Evolutionary conservation across 2,329 filamentous ascomycete species (phyloP).

Genomic region (Ascochyta viciae-villosae): DNA sequence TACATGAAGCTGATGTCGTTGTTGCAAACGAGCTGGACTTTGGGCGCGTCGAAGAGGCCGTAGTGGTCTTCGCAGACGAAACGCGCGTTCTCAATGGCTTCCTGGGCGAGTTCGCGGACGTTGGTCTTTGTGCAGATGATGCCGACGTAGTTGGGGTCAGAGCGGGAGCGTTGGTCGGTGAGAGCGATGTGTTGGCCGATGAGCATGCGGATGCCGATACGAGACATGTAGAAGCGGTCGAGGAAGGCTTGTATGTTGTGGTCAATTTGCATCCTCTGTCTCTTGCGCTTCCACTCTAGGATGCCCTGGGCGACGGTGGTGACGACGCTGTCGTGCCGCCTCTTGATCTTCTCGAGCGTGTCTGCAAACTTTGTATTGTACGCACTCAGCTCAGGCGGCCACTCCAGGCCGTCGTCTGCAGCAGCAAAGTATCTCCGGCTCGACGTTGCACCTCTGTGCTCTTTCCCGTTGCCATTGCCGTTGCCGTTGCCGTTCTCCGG

Average conservation of each 20-base stretch:
- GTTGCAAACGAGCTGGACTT: conserved; percentile 95
- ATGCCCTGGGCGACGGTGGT: conserved; percentile 98
- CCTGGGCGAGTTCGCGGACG: conserved; percentile 89
- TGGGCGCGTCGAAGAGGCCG: conserved; percentile 93
- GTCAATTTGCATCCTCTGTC: conserved; percentile 98
- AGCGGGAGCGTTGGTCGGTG: conserved; percentile 88
- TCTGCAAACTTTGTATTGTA: conserved; percentile 93
- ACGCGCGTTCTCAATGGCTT: conserved; percentile 98
- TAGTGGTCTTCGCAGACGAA: conserved; percentile 99
- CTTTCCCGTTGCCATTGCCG: conserved; percentile 57
- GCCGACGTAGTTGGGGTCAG: conserved; percentile 92
- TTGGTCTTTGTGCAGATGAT: conserved; percentile 99
- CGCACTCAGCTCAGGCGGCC: conserved; percentile 92
- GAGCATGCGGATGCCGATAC: conserved; percentile 98
- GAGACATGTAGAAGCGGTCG: conserved; percentile 99
- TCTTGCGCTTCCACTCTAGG: conserved; percentile 94
- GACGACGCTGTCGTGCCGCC: conserved; percentile 94
- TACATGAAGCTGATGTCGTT: conserved; percentile 98
- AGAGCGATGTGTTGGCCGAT: conserved; percentile 98
- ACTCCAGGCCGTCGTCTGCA: conserved; percentile 85
- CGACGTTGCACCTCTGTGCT: conserved; percentile 53
- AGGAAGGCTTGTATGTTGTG: conserved; percentile 96
- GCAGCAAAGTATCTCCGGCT: conserved; percentile 85
- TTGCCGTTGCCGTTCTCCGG: conserved; percentile 56
- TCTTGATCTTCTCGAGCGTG: conserved; percentile 91